Conservation (phyloP, 1,284 basidiomycete species). For the Heterobasidion irregulare region DNA sequence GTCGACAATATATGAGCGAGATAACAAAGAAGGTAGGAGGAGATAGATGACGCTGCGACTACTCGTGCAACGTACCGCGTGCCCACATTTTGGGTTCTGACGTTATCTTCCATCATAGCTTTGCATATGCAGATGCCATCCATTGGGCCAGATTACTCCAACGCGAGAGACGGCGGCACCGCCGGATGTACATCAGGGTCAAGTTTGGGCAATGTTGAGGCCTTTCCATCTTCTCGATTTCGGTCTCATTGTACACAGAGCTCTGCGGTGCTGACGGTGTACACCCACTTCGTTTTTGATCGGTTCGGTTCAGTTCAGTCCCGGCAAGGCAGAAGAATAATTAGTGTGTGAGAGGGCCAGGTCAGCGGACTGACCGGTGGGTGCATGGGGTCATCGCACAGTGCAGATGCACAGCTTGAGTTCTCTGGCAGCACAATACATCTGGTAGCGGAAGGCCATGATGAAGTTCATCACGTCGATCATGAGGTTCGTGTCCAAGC, state of each 20-base stretch:
- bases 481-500: slow-evolving; percentile 72
- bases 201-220: slow-evolving; percentile 2
- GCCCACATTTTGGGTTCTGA: slow-evolving; percentile 86
- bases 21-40: neutral
- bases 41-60: neutral
- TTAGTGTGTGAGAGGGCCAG: no score
- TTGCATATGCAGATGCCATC: slow-evolving; percentile 64
- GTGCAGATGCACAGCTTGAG: slow-evolving; percentile 82
- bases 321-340: neutral
- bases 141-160: slow-evolving; percentile 61
- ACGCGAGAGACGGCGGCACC: slow-evolving; percentile 17
- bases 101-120: slow-evolving; percentile 67
- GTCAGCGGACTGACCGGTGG: neutral
- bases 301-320: neutral
- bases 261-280: slow-evolving; percentile 74
- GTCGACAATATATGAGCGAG: slow-evolving; percentile 3
- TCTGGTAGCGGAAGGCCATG: slow-evolving; percentile 95
- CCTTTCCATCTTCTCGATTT: slow-evolving; percentile 34
- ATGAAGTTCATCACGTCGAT: slow-evolving; percentile 94
- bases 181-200: neutral
- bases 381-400: slow-evolving; percentile 39
- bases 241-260: slow-evolving; percentile 75
- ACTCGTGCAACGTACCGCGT: slow-evolving; percentile 41
- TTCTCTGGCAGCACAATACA: slow-evolving; percentile 93
- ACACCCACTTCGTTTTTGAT: slow-evolving; percentile 40